phyloP scores from a whole-genome alignment of 2,329 filamentous ascomycete species.

The Tolypocladium capitatum region DNA sequence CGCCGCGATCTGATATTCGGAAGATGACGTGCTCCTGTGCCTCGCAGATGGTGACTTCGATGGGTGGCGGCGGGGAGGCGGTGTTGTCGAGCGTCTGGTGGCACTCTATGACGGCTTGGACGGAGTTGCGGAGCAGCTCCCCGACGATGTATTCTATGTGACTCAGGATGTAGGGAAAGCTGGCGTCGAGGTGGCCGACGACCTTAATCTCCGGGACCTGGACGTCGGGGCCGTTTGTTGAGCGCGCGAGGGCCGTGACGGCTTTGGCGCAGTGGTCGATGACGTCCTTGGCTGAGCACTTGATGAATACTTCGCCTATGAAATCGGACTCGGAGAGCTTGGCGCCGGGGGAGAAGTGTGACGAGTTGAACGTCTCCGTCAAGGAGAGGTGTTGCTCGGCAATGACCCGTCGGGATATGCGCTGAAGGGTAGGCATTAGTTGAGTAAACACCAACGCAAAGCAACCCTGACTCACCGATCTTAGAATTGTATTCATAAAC shows the following conservation, averaged over 20 bases:
- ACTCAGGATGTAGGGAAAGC: slow-evolving; percentile 90
- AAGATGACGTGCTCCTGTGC: slow-evolving; percentile 92
- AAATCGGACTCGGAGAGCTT: slow-evolving; percentile 66
- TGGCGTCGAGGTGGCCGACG: slow-evolving; percentile 74
- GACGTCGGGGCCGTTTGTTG: slow-evolving; percentile 59
- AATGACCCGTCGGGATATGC: slow-evolving; percentile 91
- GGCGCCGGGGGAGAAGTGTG: slow-evolving; percentile 76
- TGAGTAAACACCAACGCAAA: not conserved
- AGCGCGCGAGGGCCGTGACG: slow-evolving; percentile 59
- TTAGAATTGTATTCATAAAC: slow-evolving; percentile 88
- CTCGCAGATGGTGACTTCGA: slow-evolving; percentile 91
- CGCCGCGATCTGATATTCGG: slow-evolving; percentile 87
- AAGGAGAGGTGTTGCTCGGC: slow-evolving; percentile 93
- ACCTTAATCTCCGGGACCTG: slow-evolving; percentile 70
- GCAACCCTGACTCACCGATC: slow-evolving; percentile 49
- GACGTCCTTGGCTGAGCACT: slow-evolving; percentile 81
- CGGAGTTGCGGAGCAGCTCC: slow-evolving; percentile 85
- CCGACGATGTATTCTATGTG: slow-evolving; percentile 96
- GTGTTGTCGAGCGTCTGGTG: slow-evolving; percentile 30
- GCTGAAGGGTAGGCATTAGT: slow-evolving; percentile 30
- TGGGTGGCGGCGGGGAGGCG: slow-evolving; percentile 51
- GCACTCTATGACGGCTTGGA: slow-evolving; percentile 80
- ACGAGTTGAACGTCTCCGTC: slow-evolving; percentile 84
- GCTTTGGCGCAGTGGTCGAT: slow-evolving; percentile 70
- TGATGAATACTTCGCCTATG: slow-evolving; percentile 89